These are phyloP conservation scores for Inga laurina DNA, from an alignment of 306 rosid species.

Conservation along the genomic window DNA sequence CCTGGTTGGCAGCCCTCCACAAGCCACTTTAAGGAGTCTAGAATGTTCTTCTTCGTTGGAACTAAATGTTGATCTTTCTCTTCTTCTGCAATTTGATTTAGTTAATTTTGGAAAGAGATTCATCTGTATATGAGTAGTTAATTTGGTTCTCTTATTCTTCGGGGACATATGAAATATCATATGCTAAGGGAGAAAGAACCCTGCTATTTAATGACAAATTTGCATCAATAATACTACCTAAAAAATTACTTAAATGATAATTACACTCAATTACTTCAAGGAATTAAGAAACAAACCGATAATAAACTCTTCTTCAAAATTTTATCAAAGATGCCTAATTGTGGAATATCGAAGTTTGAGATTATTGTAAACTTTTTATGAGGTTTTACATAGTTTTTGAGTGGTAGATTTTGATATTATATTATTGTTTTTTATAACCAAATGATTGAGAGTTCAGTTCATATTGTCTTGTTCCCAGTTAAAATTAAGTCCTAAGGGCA, in stretches of 20 bases:
- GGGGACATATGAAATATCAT: background rate
- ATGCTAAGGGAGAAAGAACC: background rate
- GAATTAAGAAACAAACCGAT: background rate
- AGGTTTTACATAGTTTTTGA: background rate
- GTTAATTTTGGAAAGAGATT: constrained; percentile 16
- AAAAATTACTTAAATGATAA: background rate
- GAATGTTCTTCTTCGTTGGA: constrained; percentile 74
- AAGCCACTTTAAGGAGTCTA: constrained; percentile 62
- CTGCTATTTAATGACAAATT: background rate
- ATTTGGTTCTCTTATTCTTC: background rate
- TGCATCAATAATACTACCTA: background rate
- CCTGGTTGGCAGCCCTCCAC: constrained; percentile 56
- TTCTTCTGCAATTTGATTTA: constrained; percentile 43
- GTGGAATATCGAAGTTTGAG: background rate
- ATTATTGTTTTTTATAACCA: background rate
- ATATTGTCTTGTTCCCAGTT: background rate
- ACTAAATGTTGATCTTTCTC: constrained; percentile 7
- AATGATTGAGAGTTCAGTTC: background rate
- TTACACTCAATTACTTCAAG: background rate
- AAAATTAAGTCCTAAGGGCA: background rate
- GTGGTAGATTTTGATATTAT: background rate
- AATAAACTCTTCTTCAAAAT: background rate
- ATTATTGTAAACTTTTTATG: background rate
- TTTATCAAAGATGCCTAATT: background rate
- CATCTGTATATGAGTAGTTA: background rate